phyloP scores from a whole-genome alignment of 2,329 filamentous ascomycete species.

The Cordyceps fumosorosea region DNA sequence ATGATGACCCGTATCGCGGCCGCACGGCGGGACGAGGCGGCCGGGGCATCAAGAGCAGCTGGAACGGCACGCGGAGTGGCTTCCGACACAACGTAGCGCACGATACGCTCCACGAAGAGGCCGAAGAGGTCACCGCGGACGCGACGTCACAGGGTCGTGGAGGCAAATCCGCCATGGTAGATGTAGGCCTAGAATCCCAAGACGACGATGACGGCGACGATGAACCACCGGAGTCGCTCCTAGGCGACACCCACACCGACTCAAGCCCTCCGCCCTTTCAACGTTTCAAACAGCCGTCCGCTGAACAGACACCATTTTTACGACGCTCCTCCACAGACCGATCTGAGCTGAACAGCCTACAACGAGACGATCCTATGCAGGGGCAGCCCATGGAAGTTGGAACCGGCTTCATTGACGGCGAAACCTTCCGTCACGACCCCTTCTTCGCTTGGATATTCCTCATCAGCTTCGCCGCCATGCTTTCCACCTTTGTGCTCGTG shows the following conservation, averaged over 20 bases:
- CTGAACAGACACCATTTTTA: conserved; percentile 33
- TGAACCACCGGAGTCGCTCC: conserved; percentile 52
- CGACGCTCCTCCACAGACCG: conserved; percentile 38
- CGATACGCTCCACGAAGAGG: conserved; percentile 34
- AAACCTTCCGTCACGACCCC: conserved; percentile 74
- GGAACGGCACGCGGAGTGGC: conserved; percentile 48
- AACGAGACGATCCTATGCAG: conserved; percentile 32
- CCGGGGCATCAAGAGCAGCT: conserved; percentile 57
- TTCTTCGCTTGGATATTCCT: conserved; percentile 91
- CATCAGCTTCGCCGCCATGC: conserved; percentile 73
- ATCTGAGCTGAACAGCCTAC: conserved; percentile 37
- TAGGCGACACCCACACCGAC: conserved; percentile 46
- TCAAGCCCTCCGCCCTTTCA: conserved; percentile 57
- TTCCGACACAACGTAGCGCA: conserved; percentile 22
- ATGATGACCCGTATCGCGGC: conserved; percentile 35
- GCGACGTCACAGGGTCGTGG: conserved; percentile 34
- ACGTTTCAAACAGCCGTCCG: conserved; percentile 39
- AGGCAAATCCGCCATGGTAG: conserved; percentile 60
- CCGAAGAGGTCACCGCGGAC: conserved; percentile 34
- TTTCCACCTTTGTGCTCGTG: conserved; percentile 83
- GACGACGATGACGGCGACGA: conserved; percentile 45
- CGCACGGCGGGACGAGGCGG: conserved; percentile 34
- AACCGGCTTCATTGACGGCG: conserved; percentile 52
- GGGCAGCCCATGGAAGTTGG: conserved; percentile 31
- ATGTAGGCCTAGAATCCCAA: conserved; percentile 72